Conservation (phyloP, 2,329 filamentous ascomycete genomes). For the Trichoderma sp. region DNA sequence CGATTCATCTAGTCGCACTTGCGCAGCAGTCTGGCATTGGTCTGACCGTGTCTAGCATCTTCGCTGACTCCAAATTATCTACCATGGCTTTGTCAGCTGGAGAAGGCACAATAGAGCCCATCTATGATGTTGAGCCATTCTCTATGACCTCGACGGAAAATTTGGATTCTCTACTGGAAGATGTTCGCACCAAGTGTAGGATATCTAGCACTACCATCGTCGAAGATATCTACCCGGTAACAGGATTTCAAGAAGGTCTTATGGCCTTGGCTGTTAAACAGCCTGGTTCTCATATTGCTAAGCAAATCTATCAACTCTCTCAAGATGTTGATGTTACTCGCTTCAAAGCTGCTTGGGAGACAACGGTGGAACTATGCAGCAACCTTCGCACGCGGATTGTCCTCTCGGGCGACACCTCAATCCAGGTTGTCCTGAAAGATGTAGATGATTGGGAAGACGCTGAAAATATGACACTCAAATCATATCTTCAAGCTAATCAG, state of each 20-base stretch:
- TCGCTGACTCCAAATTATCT: conserved; percentile 1
- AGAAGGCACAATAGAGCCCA: background rate
- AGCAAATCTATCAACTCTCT: conserved; percentile 19
- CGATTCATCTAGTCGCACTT: conserved; percentile 6
- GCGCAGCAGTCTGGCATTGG: background rate
- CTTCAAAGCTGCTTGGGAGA: conserved; percentile 24
- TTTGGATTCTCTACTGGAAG: background rate
- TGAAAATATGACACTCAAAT: background rate
- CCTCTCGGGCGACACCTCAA: background rate
- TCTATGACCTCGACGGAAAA: background rate
- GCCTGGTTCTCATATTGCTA: conserved; percentile 24
- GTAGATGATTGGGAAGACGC: conserved; percentile 6
- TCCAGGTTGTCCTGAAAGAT: conserved; percentile 20
- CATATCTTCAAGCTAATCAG: background rate
- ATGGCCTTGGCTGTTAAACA: conserved; percentile 29
- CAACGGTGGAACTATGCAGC: conserved; percentile 17
- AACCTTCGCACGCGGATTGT: conserved; percentile 26
- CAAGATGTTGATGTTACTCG: background rate
- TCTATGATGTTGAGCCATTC: background rate
- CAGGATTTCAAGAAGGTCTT: conserved; percentile 39
- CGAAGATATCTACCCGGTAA: conserved; percentile 37
- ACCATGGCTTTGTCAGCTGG: background rate
- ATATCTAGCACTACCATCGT: background rate
- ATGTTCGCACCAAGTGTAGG: background rate
- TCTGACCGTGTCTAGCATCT: background rate